Evolutionary conservation across 139 green algal genomes (phyloP).

Genomic region (Eudorina sp.): DNA sequence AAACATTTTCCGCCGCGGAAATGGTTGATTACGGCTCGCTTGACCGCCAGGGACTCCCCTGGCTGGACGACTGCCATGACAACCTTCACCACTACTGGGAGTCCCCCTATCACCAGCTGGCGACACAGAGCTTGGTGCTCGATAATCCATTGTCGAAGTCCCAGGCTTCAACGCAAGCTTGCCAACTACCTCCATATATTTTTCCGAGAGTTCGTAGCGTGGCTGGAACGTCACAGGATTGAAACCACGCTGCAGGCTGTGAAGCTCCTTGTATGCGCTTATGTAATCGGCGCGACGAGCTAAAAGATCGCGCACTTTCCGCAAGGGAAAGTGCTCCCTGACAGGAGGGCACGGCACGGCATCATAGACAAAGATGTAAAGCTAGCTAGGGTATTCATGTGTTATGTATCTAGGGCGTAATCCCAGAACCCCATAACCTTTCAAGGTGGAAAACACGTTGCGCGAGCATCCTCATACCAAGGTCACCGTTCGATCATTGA

Average conservation of each 20-base stretch:
- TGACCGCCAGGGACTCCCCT: not conserved
- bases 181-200: not conserved
- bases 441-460: no score
- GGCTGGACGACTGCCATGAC: not conserved
- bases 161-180: not conserved
- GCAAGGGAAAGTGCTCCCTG: conserved; percentile 53
- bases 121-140: not conserved
- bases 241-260: conserved; percentile 36
- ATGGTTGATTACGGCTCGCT: not conserved
- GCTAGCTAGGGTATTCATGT: no score
- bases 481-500: no score
- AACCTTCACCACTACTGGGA: not conserved
- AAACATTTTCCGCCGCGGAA: not conserved
- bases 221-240: not conserved
- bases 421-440: no score
- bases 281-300: conserved; percentile 49
- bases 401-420: no score
- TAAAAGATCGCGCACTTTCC: conserved; percentile 47
- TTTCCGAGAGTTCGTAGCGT: conserved; percentile 1
- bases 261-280: conserved; percentile 43
- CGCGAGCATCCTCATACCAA: no score
- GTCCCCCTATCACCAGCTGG: not conserved
- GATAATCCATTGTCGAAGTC: not conserved
- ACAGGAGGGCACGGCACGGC: not conserved
- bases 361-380: no score